These are phyloP conservation scores for Neoascochyta sp. DNA, from an alignment of 2,329 filamentous ascomycete species.

Conservation along the genomic window DNA sequence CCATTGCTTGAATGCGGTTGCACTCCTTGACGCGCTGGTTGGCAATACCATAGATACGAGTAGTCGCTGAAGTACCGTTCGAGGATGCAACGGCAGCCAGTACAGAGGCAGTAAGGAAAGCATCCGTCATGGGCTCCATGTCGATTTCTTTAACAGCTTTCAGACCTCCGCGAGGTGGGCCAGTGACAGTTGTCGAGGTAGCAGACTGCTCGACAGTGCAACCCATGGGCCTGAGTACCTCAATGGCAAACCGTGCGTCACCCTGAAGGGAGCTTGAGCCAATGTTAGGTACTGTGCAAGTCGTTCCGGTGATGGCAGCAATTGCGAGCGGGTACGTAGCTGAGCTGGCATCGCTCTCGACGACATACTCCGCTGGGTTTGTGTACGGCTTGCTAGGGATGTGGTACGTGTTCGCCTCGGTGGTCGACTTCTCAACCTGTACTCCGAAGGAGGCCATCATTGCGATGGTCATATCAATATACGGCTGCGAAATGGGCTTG, in stretches of 20 bases:
- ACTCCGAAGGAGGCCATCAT: constrained; percentile 97
- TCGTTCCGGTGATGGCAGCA: constrained; percentile 92
- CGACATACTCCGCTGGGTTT: constrained; percentile 80
- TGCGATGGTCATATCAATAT: constrained; percentile 97
- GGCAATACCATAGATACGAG: constrained; percentile 87
- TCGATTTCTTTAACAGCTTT: constrained; percentile 78
- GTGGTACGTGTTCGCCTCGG: constrained; percentile 86
- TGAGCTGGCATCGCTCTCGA: constrained; percentile 97
- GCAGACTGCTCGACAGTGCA: constrained; percentile 82
- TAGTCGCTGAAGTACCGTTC: constrained; percentile 58
- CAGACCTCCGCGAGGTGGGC: constrained; percentile 70
- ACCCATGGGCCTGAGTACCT: constrained; percentile 89
- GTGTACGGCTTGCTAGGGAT: constrained; percentile 81
- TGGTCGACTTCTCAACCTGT: constrained; percentile 68
- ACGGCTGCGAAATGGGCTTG: constrained; percentile 93
- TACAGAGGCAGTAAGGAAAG: constrained; percentile 91
- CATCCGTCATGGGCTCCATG: constrained; percentile 99
- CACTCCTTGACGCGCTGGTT: constrained; percentile 98
- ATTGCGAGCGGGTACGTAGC: constrained; percentile 94
- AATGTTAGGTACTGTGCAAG: constrained; percentile 94
- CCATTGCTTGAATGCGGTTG: constrained; percentile 94
- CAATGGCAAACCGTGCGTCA: constrained; percentile 88
- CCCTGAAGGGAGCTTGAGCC: constrained; percentile 88
- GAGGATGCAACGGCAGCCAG: constrained; percentile 84
- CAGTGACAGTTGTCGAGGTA: constrained; percentile 86